phyloP scores from a whole-genome alignment of 169 alveolate species.

The Cryptosporidium meleagridis region DNA sequence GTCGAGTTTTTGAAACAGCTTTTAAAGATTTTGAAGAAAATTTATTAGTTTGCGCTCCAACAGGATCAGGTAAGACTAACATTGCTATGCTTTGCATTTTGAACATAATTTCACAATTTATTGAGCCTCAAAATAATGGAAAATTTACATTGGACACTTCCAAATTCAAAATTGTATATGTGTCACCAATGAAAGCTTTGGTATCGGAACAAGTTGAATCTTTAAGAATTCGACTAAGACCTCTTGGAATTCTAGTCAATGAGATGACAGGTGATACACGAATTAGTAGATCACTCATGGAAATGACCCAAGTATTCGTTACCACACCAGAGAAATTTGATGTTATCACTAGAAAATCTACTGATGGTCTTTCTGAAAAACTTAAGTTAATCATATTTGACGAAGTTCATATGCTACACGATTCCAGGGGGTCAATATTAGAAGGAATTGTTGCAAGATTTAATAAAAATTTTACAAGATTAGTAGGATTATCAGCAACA shows the following conservation, averaged over 20 bases:
- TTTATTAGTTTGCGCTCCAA: constrained; percentile 99
- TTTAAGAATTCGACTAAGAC: constrained; percentile 81
- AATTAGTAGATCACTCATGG: constrained; percentile 94
- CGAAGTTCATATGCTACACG: constrained; percentile 99
- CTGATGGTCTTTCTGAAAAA: constrained; percentile 92
- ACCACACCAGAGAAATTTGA: constrained; percentile 99
- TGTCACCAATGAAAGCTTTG: constrained; percentile 99
- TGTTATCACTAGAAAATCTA: constrained; percentile 97
- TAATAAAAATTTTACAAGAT: constrained; percentile 79
- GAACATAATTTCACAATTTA: constrained; percentile 87
- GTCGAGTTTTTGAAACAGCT: constrained; percentile 94
- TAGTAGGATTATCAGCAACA: constrained; percentile 99
- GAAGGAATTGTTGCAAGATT: constrained; percentile 99
- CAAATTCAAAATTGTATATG: constrained; percentile 95
- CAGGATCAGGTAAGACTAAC: constrained; percentile 99
- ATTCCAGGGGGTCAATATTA: constrained; percentile 98
- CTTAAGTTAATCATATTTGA: constrained; percentile 98
- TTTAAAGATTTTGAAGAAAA: constrained; percentile 93
- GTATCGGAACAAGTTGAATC: constrained; percentile 94
- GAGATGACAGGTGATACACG: constrained; percentile 98
- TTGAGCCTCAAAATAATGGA: constrained; percentile 55
- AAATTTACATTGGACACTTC: constrained; percentile 62
- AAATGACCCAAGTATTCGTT: constrained; percentile 97
- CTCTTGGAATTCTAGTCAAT: constrained; percentile 90
- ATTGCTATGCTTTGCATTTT: constrained; percentile 98